Conservation (phyloP, 108 stramenopile species). For the Nitzschia inconspicua region DNA sequence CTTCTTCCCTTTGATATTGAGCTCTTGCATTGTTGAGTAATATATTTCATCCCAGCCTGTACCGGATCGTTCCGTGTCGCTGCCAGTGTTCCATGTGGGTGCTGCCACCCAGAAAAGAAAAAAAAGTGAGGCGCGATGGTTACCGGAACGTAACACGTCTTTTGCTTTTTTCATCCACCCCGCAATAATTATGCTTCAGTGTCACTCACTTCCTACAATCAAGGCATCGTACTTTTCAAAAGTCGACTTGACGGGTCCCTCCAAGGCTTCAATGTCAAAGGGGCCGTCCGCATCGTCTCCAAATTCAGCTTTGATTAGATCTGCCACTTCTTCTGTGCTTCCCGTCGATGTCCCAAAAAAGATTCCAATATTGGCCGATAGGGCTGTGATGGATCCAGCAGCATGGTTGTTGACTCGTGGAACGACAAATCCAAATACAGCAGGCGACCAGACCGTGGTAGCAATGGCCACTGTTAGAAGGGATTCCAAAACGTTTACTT, state of each 20-base stretch:
- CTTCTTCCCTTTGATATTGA: slow-evolving; percentile 64
- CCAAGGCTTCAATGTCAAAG: slow-evolving; percentile 71
- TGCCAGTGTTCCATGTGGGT: slow-evolving; percentile 49
- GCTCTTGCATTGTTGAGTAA: slow-evolving; percentile 57
- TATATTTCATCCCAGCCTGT: slow-evolving; percentile 93
- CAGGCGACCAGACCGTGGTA: no score
- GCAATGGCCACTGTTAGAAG: no score
- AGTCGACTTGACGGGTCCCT: slow-evolving; percentile 46
- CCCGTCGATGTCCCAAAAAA: slow-evolving; percentile 83
- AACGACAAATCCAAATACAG: slow-evolving; percentile 4
- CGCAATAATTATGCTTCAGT: slow-evolving; percentile 10
- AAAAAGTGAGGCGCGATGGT: no score
- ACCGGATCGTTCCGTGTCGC: slow-evolving; percentile 78
- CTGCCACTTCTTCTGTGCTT: slow-evolving; percentile 65
- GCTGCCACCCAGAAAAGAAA: no score
- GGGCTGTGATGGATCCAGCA: background rate
- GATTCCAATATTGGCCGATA: slow-evolving; percentile 55
- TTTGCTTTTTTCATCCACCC: background rate
- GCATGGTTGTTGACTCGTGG: background rate
- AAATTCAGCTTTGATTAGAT: slow-evolving; percentile 57
- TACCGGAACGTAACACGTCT: background rate
- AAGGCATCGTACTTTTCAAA: slow-evolving; percentile 72
- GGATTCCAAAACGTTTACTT: no score
- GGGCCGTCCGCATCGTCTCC: slow-evolving; percentile 74
- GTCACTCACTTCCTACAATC: slow-evolving; percentile 57